Evolutionary conservation across 2,329 filamentous ascomycete species (phyloP), one percentile per base, ranked within the genome.

Genomic region (Amesomyces nigricolor): DNA sequence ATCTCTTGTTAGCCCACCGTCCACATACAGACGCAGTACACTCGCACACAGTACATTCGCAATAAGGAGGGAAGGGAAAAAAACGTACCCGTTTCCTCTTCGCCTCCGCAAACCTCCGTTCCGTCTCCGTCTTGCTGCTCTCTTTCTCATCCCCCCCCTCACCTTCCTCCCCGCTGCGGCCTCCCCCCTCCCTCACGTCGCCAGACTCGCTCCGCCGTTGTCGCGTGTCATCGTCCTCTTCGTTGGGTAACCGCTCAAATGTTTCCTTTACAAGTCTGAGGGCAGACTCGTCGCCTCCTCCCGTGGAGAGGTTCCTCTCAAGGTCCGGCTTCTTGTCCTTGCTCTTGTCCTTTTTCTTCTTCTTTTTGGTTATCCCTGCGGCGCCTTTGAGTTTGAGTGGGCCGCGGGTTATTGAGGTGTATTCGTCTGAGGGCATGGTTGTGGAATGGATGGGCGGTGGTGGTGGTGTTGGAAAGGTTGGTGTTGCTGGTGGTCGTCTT

Each of bases 381-480:
- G 76, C 80, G 66, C 91, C 90, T 75, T 96, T 96, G 58, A 96
- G 80, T 68, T 89, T 92, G 35, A 96, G 81, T 58, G 86, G 87
- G 64, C 90, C 90, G 65, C 83, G 79, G 58, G 80, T 79, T 54
- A 77, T 72, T 59, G 82, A 74, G 47, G 78, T 72, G 75, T 95
- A 95, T 63, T 95, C 89, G 70, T 88, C 86, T 53, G 82, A 79
- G 22, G 85, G 81, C 87, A 91, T 91, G 45, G 29, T 48, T 22
- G 43, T 26, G 4, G 2, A 26, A 19, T 26, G 4, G 2, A 26
- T 26, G 30, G 3, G 22, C 19, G n/a, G n/a, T 9, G 22, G n/a
- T 4, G 40, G 3, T 26, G 3, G 22, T 35, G 7, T 35, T 3
- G 32, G 8, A 7, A 35, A 32, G 8, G 14, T 19, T 8, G 19